Evolutionary conservation across 805 yeast species (phyloP), one percentile per base, ranked within the genome.

Genomic region (Candida endomychidarum): DNA sequence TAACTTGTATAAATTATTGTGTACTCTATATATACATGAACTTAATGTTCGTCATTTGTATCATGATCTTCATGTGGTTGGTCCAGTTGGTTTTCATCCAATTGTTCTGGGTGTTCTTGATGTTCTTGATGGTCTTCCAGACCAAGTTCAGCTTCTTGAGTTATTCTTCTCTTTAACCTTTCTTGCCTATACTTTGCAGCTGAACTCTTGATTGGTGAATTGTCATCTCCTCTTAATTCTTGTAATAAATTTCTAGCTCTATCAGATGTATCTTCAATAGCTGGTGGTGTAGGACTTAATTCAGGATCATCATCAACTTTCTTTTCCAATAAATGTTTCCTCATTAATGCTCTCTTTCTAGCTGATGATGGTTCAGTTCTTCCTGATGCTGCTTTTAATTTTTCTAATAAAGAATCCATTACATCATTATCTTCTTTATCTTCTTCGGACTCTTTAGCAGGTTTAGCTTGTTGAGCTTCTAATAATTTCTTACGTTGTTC

Each of bases 381-480:
- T 4, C 80, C 64, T 8, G 93, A 95, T 0, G 93, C 86, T 12
- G 90, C 89, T 55, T 89, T 83, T 54, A 93, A 74, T 54, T 85
- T 87, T 58, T 89, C 95, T 42, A 93, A 72, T 35, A 93, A 69
- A 24, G 83, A 78, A 58, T 93, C 99, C 85, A 93, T 88, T 29
- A 88, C 84, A 34, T 72, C 69, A 14, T 59, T 65, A 15, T 54
- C 66, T 11, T 51, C 61, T 11, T 54, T 55, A 20, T 63, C 68
- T 25, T 31, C 40, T 7, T 23, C 23, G 5, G 69, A 75, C 17
- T 67, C 72, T 21, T 39, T 33, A 28, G 35, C 18, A 14, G n/a
- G 40, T 11, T 35, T 38, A 16, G 49, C 43, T 42, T 58, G 63
- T 21, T 75, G 74, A 14, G 70, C 67, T 47, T 78, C 83, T 31